Base-by-base conservation (phyloP, 176 grass and related monocot species). In the Aegilops tauschii region DNA sequence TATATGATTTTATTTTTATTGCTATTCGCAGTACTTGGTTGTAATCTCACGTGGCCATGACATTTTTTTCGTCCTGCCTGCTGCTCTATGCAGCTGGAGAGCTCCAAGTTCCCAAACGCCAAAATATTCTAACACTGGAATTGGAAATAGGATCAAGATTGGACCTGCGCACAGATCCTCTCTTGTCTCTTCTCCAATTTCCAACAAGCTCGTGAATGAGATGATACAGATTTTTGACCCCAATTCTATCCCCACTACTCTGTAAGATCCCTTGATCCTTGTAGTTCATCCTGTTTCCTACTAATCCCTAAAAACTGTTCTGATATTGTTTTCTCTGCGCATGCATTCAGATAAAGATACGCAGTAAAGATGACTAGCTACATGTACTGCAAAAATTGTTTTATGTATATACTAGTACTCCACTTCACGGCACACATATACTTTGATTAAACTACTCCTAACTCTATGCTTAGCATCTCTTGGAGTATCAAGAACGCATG, bases 81-180 rank as follows among this genome's bases (percentile, higher is more conserved):
- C 73, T 79, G 82, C 40, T 49, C 6, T 47, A 75, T 54, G 27
- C 35, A 61, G 45, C 45, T 37, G 83, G 52, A 45, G 80, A 35
- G 87, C 76, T 86, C 68, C 91, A 89, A 92, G 80, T 92, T 78
- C 86, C 90, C 82, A 88, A 85, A 85, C 31, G 70, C 65, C 83
- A 75, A 84, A 80, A 61, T 67, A 87, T 86, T 83, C 59, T 29
- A 23, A 58, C 59, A 82, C 27, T 47, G 68, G 74, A 79, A 62
- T 65, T 31, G 79, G 63, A 83, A 79, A 69, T 62, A 23, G 76
- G 79, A 86, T 89, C 79, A 78, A 83, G 87, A 87, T 87, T 79
- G 45, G 83, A 79, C 87, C 83, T 89, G 67, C 47, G 17, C 61
- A 63, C 36, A 83, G 69, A 87, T 81, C 89, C 63, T 12, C 59